Evolutionary conservation across 164 flowering plant genomes (phyloP).

Genomic region (Hamamelis virginiana): DNA sequence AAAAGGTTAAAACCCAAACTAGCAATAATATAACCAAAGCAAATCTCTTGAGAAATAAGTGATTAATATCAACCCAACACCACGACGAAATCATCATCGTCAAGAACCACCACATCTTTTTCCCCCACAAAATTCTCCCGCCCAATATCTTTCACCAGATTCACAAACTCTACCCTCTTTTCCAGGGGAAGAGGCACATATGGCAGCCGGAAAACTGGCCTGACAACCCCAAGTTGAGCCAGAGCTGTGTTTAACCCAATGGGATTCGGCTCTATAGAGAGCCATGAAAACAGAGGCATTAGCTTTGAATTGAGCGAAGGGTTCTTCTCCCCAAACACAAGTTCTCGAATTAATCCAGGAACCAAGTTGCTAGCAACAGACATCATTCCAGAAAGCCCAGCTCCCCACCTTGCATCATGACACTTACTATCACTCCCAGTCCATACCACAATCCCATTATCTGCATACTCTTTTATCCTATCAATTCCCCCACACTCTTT

Average conservation of each 20-base stretch:
- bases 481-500: constrained; percentile 86
- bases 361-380: constrained; percentile 79
- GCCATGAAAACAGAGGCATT: constrained; percentile 74
- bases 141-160: constrained; percentile 72
- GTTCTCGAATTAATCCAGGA: constrained; percentile 67
- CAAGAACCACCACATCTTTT: constrained; percentile 74
- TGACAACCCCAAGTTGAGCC: constrained; percentile 82
- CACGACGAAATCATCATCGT: constrained; percentile 69
- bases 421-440: constrained; percentile 88
- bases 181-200: constrained; percentile 75
- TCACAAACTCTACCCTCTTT: constrained; percentile 73
- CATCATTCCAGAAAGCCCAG: constrained; percentile 77
- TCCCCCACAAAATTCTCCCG: constrained; percentile 79
- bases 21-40: neutral
- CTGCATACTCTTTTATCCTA: constrained; percentile 58
- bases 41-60: neutral
- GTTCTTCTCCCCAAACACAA: constrained; percentile 68
- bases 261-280: constrained; percentile 81
- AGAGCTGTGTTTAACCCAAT: constrained; percentile 80
- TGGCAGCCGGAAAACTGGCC: constrained; percentile 87
- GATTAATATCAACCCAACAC: constrained; percentile 68
- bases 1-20: neutral
- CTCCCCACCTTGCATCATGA: constrained; percentile 83
- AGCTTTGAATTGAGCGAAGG: constrained; percentile 52
- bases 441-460: constrained; percentile 65